Evolutionary conservation across 305 asterid species (phyloP), one percentile per base, ranked within the genome.

Genomic region (Fraxinus greggii): DNA sequence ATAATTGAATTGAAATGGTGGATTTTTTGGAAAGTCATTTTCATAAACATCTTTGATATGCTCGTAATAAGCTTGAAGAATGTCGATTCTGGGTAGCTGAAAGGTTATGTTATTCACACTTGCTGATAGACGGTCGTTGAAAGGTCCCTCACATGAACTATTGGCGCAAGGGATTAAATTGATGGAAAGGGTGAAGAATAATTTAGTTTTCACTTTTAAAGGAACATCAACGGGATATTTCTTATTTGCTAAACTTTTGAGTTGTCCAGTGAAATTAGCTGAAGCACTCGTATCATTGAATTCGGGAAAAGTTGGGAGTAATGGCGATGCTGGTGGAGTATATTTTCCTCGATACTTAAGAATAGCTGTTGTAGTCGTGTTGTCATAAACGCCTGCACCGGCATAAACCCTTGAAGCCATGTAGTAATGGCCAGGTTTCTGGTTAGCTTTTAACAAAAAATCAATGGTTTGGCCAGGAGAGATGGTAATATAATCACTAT

Each of bases 401-500:
- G 84, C 81, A 7, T 89, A 91, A 40, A 72, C 89, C 26, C 80
- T 75, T 0, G 91, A 82, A 3, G 90, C 94, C 88, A 90, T 86
- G 90, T 89, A 90, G 67, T 90, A 90, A 72, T 81, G 88, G 61
- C 81, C 79, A 0, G 86, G 91, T 19, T 13, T 36, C 77, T 86
- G 90, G 87, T 89, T 83, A 28, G 95, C 89, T 48, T 69, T 63
- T 7, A 90, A 38, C 4, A 86, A 48, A 73, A 88, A 72, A 51
- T 89, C 94, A 8, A 89, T 83, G 79, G 93, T 90, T 72, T 92
- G 92, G 0, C 93, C 93, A 0, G 97, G 91, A 4, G 93, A 87
- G 75, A 90, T 88, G 80, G 87, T 78, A 8, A 88, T 65, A 83
- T 89, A 87, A 59, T 84, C 63, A 26, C 80, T 80, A 2, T 59